Evolutionary conservation across 306 rosid genomes (phyloP), one percentile per base, ranked within the genome.

Genomic region (Quercus ilex): DNA sequence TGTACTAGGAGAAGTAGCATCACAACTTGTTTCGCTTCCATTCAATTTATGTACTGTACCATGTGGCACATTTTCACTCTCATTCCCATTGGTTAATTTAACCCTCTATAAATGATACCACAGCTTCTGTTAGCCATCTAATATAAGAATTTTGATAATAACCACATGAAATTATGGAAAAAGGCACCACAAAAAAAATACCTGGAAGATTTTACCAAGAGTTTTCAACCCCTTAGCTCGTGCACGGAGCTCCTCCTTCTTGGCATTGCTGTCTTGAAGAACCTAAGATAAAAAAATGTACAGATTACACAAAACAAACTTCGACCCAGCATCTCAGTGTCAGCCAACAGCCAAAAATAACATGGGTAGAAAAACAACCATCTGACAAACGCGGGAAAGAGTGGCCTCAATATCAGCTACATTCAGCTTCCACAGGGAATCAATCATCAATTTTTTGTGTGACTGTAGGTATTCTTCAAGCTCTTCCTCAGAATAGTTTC

Each of bases 321-420:
- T 68, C 12, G 3, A 68, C 72, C 72, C 41, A 35, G 26, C 12
- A 30, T 68, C 72, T 19, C 28, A 4, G 72, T 8, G 15, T 64
- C 46, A 49, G 53, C 17, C 74, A 82, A 79, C 14, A 25, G 35
- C 57, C 69, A 19, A 26, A 76, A 26, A 21, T 6, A 78, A 58
- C 18, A 14, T 26, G 67, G 55, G 30, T 74, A 84, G 46, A 68
- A 78, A 85, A 80, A 53, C 89, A 80, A 95, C 98, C 97, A 89
- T 91, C 83, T 91, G 99, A 85, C 99, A 95, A 80, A 95, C 99
- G 6, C 93, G 98, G 64, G 99, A 95, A 77, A 95, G 93, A 49
- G 99, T 95, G 77, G 96, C 94, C 92, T 95, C 99, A 79, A 95
- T 95, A 81, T 95, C 99, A 18, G 99, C 97, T 52, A 95, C 99